Percentiles rank a stretch among this genome's conserved stretches.
Evolutionary conservation across 1,139 yeast genomes (phyloP).

Genomic region (Martiniozyma asiatica): DNA sequence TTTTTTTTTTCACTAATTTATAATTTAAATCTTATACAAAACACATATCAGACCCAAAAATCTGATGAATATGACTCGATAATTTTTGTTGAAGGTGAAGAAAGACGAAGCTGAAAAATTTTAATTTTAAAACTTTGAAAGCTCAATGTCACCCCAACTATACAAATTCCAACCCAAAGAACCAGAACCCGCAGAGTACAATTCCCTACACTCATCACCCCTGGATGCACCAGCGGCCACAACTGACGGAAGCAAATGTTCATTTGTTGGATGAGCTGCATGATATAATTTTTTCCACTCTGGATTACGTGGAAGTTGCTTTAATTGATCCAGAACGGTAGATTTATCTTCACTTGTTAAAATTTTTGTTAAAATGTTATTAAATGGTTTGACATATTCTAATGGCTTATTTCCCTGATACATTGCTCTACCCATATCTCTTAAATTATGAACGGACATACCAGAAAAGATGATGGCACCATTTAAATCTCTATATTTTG

Average conservation of each 20-base stretch:
- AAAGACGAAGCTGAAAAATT: no score
- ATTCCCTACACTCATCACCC: conserved; percentile 27
- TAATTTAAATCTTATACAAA: no score
- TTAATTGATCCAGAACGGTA: conserved; percentile 22
- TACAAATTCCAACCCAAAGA: conserved; percentile 64
- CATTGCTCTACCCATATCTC: conserved; percentile 32
- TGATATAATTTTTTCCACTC: conserved; percentile 27
- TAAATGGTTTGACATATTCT: conserved; percentile 44
- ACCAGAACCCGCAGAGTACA: conserved; percentile 33
- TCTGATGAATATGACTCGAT: no score
- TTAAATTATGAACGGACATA: conserved; percentile 66
- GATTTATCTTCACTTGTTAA: conserved; percentile 18
- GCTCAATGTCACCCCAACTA: no score
- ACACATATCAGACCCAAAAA: no score
- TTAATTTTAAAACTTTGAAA: no score
- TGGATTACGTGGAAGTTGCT: conserved; percentile 24
- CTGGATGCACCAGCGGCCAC: conserved; percentile 54
- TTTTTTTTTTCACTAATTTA: no score
- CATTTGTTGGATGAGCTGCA: conserved; percentile 61
- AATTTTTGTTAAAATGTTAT: conserved; percentile 29
- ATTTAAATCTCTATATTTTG: conserved; percentile 38
- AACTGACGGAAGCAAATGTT: conserved; percentile 59
- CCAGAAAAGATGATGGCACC: conserved; percentile 56
- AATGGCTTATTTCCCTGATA: conserved; percentile 15
- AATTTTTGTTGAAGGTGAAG: no score